Conservation (phyloP, 2,329 filamentous ascomycete species). For the Aspergillus amoenus region DNA sequence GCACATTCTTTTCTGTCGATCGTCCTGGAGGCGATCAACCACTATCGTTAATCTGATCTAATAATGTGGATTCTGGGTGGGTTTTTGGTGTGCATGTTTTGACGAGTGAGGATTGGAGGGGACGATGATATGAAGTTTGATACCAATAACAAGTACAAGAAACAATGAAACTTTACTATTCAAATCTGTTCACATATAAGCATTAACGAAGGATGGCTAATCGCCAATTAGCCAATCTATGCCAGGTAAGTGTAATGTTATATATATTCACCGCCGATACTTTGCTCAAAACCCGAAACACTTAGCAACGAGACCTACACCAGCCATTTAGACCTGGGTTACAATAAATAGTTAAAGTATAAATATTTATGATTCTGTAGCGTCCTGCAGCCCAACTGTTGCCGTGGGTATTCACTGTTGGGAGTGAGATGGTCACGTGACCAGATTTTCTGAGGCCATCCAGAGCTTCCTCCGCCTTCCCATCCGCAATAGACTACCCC, state of each 20-base stretch:
- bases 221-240: too few species aligned
- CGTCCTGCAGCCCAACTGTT: not conserved
- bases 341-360: too few species aligned
- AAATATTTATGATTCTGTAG: too few species aligned
- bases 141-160: not conserved
- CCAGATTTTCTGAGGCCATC: not conserved
- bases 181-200: not conserved
- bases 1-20: not conserved
- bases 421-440: not conserved
- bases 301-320: too few species aligned
- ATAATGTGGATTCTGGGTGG: not conserved
- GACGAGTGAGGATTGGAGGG: not conserved
- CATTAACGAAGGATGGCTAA: too few species aligned
- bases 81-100: not conserved
- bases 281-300: too few species aligned
- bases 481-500: conserved; percentile 4
- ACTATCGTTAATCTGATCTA: not conserved
- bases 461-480: not conserved
- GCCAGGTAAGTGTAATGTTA: too few species aligned
- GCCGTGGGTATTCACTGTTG: not conserved
- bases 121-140: conserved; percentile 1
- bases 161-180: not conserved
- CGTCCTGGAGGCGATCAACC: not conserved
- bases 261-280: too few species aligned
- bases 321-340: too few species aligned